Base-by-base conservation (phyloP, 2,329 filamentous ascomycete genomes). In the Penicillium sp. region DNA sequence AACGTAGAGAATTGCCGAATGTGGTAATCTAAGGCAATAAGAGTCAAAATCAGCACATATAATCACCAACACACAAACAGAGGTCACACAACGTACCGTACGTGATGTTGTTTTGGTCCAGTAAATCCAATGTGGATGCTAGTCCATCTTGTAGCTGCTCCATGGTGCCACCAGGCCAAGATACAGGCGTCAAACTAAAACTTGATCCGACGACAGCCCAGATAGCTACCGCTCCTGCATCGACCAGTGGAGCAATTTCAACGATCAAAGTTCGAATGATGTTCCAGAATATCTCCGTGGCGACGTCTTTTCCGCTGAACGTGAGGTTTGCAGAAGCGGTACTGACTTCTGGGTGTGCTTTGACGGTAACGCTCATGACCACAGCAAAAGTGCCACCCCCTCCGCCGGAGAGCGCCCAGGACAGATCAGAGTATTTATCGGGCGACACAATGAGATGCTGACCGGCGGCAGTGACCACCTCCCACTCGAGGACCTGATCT, bases 401-500 rank as follows among this genome's bases (percentile, higher is more conserved):
- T 37, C 67, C 67, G 1, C 68, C 68, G 1, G 58, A 59, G 1
- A 70, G 41, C 1, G 67, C 66, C 67, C 67, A 70, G 52, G 63
- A 70, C 10, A 70, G 59, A 54, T 70, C 68, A 0, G 57, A 12
- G 51, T 71, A 45, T 1, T 59, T 43, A 2, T 41, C 54, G 37
- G 59, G 59, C 1, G 64, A 65, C 1, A 57, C 68, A 1, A 53
- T 61, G 0, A 69, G 53, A 2, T 63, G 22, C 12, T 57, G 52
- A 0, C 65, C 62, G 31, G 73, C 63, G 0, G 78, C 73, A 0
- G 76, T 71, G 45, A 82, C 71, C 0, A 81, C 75, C 34, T 78
- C 69, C 20, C 73, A 74, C 57, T 79, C 77, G 41, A 67, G 54
- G 5, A 58, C 52, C 34, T 60, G 63, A 35, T 63, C 78, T 2